Evolutionary conservation across 2,329 filamentous ascomycete species (phyloP), one percentile per base, ranked within the genome.

Genomic region (Simplicillium aogashimaense): DNA sequence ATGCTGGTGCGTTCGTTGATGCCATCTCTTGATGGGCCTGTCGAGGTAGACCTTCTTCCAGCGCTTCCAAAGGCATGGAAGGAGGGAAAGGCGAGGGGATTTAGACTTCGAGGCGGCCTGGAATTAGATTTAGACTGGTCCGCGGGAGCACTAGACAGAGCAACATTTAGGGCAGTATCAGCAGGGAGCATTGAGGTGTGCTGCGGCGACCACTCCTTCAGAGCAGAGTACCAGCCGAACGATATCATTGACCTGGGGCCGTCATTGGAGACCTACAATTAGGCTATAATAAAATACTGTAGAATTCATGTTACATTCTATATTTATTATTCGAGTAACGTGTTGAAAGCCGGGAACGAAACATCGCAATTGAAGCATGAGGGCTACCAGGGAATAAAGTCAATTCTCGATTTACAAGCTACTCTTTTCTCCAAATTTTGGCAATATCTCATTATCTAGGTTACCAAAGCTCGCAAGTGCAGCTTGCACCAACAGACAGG

Each of bases 1-100:
- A 43, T 43, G 41, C 8, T 43, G 33, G 35, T 41, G 14, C 38
- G 41, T n/a, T 43, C 41, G 2, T 32, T 40, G 12, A 41, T 43
- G 15, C 38, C 41, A 17, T 32, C 29, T 14, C 16, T 43, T 5
- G 41, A 38, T 7, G 38, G 39, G 1, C 29, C 32, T 1, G 42
- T 43, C 12, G 42, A 41, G 35, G 30, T 43, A 3, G 42, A 43
- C 4, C 4, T 43, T 25, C 39, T 43, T n/a, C 39, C 42, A 13
- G 38, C 42, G 8, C 16, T 43, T 16, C 42, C 42, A 9, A 28
- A 30, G n/a, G 25, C 38, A n/a, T 43, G 39, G 38, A 37, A 29
- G 15, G 38, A 43, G 28, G 42, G 42, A 13, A 41, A 20, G 3
- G 39, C 33, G 7, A 41, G 28, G 2, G 42, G 42, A 9, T 34